A percentile compares a stretch with the other conserved stretches of the same genome.
These are phyloP conservation scores for Whalleya microplaca DNA, from an alignment of 2,329 filamentous ascomycete species.

Conservation along the genomic window DNA sequence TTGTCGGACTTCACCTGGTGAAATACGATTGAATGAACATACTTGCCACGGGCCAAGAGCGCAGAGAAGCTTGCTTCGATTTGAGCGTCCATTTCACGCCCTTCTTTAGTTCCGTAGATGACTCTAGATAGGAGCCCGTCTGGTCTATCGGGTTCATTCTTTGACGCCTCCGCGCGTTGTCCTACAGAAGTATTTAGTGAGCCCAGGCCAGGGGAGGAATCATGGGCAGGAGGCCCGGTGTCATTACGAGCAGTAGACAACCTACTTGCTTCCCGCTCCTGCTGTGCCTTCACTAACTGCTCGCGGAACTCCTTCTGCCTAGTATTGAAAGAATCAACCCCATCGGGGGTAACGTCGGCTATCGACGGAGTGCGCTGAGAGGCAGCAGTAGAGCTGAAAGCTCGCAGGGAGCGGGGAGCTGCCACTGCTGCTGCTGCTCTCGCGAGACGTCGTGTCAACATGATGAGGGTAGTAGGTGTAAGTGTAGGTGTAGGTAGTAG, in stretches of 20 bases:
- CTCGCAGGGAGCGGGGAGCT: constrained; percentile 55
- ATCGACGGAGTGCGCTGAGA: constrained; percentile 70
- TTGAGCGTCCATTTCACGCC: constrained; percentile 89
- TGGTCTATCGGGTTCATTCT: constrained; percentile 65
- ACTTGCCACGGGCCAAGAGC: constrained; percentile 93
- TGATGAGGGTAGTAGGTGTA: constrained; percentile 42
- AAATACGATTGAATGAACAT: constrained; percentile 96
- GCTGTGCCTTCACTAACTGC: constrained; percentile 74
- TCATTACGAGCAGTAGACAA: constrained; percentile 36
- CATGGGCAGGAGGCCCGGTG: constrained; percentile 22
- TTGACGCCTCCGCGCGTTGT: constrained; percentile 60
- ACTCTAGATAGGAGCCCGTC: constrained; percentile 78
- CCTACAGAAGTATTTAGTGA: constrained; percentile 65
- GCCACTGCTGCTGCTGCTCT: constrained; percentile 49
- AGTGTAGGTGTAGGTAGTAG: constrained; percentile 5
- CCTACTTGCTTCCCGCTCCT: constrained; percentile 85
- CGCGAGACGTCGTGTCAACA: constrained; percentile 57
- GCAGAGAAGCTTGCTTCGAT: constrained; percentile 96
- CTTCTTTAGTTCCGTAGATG: constrained; percentile 97
- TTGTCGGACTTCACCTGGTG: constrained; percentile 95
- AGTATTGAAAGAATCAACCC: constrained; percentile 75
- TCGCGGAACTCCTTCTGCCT: constrained; percentile 88
- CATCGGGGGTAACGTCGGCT: constrained; percentile 77
- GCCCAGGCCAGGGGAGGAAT: constrained; percentile 55
- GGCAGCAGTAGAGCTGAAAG: constrained; percentile 60